phyloP scores from a whole-genome alignment of 352 stramenopile genomes.

The Aphanomyces astaci region DNA sequence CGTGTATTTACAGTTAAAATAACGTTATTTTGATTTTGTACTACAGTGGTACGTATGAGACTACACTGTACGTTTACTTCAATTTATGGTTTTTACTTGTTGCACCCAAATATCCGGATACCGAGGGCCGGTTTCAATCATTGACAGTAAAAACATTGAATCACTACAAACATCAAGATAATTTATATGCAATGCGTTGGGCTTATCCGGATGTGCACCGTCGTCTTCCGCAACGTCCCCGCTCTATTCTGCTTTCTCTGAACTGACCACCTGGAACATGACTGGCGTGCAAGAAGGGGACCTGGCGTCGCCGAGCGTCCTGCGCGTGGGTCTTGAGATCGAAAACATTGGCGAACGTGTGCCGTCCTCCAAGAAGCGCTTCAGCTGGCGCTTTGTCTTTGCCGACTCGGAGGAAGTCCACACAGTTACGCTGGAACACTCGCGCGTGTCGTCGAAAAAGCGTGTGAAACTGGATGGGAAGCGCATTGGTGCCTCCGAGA shows the following conservation, averaged over 20 bases:
- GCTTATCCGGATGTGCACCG: conserved; percentile 13
- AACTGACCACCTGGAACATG: neutral
- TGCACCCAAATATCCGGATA: too few relatives aligned
- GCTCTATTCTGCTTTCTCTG: conserved; percentile 6
- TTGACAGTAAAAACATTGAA: too few relatives aligned
- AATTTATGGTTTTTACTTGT: too few relatives aligned
- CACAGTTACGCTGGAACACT: conserved; percentile 80
- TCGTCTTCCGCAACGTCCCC: neutral
- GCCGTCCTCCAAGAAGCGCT: conserved; percentile 73
- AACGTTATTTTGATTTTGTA: too few relatives aligned
- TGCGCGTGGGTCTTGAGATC: conserved; percentile 35
- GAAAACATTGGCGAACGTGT: conserved; percentile 80
- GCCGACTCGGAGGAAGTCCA: conserved; percentile 65
- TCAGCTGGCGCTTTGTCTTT: conserved; percentile 80
- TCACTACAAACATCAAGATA: neutral
- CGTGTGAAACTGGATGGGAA: conserved; percentile 67
- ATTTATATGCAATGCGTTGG: too few relatives aligned
- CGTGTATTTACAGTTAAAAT: too few relatives aligned
- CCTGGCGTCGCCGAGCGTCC: neutral
- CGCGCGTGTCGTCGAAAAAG: conserved; percentile 75
- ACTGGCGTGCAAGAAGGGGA: neutral
- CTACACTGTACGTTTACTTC: too few relatives aligned
- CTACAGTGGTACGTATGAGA: too few relatives aligned
- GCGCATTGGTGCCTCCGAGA: conserved; percentile 60
- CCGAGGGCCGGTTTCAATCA: too few relatives aligned